These are phyloP conservation scores for Globisporangium acanthophoron DNA, from an alignment of 352 stramenopile genomes.

Conservation along the genomic window DNA sequence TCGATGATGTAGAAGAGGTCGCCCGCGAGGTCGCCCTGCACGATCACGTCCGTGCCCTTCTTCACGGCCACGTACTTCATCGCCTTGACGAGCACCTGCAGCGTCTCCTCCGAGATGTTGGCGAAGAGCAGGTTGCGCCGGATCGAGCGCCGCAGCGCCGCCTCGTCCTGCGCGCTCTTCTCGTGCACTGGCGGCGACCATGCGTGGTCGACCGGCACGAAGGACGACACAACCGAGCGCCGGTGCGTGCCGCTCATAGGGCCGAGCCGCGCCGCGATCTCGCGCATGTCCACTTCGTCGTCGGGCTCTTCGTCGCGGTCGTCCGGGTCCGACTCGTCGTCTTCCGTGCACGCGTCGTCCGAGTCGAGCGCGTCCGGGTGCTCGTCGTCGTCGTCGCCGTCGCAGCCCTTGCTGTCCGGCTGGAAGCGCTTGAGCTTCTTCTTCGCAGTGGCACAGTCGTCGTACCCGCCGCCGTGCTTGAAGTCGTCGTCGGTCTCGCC, in stretches of 20 bases:
- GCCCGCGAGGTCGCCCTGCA: constrained; percentile 62
- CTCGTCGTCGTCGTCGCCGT: constrained; percentile 19
- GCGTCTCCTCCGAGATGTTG: constrained; percentile 57
- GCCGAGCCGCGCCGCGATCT: constrained; percentile 33
- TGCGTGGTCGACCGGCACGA: constrained; percentile 35
- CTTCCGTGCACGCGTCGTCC: constrained; percentile 14
- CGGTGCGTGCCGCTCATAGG: constrained; percentile 29
- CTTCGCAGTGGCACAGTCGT: constrained; percentile 17
- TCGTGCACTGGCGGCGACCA: constrained; percentile 47
- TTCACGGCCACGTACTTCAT: constrained; percentile 57
- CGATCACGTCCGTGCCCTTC: constrained; percentile 46
- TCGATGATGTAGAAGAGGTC: constrained; percentile 91
- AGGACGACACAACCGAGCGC: constrained; percentile 54
- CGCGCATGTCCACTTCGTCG: constrained; percentile 36
- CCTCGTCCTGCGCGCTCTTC: constrained; percentile 48
- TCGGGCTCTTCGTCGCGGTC: constrained; percentile 13
- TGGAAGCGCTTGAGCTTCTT: constrained; percentile 26
- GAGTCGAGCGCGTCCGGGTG: constrained; percentile 1
- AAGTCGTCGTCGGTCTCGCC: constrained; percentile 11
- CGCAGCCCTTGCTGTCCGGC: constrained; percentile 9
- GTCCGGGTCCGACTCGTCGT: constrained; percentile 20
- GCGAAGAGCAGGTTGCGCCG: constrained; percentile 61
- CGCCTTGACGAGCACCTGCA: constrained; percentile 63
- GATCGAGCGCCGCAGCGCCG: constrained; percentile 51
- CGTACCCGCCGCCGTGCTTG: constrained; percentile 17